Percentiles rank a stretch among this genome's conserved stretches.
Conservation (phyloP, 2,329 filamentous ascomycete genomes). For the Sarocladiaceae sp. region DNA sequence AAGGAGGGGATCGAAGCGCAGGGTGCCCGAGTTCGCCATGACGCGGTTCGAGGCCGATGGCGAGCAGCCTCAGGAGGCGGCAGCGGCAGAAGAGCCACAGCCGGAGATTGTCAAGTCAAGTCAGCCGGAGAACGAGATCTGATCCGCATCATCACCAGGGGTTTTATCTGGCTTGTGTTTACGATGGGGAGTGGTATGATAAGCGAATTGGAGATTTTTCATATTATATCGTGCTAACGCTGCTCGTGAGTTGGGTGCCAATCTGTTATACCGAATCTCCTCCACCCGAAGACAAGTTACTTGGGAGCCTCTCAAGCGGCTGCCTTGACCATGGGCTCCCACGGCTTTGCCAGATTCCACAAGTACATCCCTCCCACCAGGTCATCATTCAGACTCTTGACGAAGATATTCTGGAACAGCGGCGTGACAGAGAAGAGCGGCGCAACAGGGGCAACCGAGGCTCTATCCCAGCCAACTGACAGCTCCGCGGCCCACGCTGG, state of each 20-base stretch:
- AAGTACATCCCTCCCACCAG: slow-evolving; percentile 30
- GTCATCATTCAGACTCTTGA: slow-evolving; percentile 22
- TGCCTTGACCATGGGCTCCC: slow-evolving; percentile 38
- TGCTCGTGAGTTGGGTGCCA: background rate
- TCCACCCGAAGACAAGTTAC: too few relatives aligned
- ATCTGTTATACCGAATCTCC: background rate
- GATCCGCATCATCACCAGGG: background rate
- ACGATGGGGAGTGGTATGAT: slow-evolving; percentile 1
- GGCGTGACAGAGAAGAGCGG: slow-evolving; percentile 22
- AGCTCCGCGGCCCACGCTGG: slow-evolving; percentile 21
- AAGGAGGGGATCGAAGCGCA: slow-evolving; percentile 29
- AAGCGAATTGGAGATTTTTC: slow-evolving; percentile 9
- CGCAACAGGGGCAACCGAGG: slow-evolving; percentile 18
- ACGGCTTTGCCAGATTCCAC: slow-evolving; percentile 33
- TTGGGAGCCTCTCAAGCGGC: too few relatives aligned
- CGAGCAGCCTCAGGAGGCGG: slow-evolving; percentile 24
- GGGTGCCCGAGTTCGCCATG: slow-evolving; percentile 48
- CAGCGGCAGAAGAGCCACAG: slow-evolving; percentile 14
- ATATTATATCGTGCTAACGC: background rate
- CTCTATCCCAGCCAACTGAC: slow-evolving; percentile 21
- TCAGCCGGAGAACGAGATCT: slow-evolving; percentile 1
- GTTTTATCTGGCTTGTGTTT: slow-evolving; percentile 2
- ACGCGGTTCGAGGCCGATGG: slow-evolving; percentile 48
- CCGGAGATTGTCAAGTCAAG: slow-evolving; percentile 6
- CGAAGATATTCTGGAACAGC: slow-evolving; percentile 29